A percentile compares a stretch with the other conserved stretches of the same genome.
Conservation (phyloP, 805 yeast species). For the Limtongia smithiae region DNA sequence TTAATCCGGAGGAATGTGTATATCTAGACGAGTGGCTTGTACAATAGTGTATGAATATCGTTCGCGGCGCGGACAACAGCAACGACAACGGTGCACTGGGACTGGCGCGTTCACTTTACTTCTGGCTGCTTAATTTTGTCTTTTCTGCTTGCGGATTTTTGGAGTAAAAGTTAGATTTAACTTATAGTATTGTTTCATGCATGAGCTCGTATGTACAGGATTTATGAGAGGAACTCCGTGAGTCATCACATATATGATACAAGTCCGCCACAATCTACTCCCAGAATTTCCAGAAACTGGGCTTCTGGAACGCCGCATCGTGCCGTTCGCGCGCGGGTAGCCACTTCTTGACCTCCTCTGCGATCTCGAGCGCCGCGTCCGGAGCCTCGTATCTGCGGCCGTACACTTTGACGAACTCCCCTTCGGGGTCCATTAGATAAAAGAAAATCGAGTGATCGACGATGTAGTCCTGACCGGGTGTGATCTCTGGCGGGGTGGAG, state of each 20-base stretch:
- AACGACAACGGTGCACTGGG: too few species aligned
- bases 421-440: slow-evolving; percentile 92
- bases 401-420: slow-evolving; percentile 87
- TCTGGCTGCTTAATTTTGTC: too few species aligned
- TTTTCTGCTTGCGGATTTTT: background rate
- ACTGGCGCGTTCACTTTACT: too few species aligned
- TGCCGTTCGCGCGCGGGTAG: slow-evolving; percentile 46
- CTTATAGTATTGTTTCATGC: too few species aligned
- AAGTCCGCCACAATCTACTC: slow-evolving; percentile 5
- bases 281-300: slow-evolving; percentile 24
- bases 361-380: slow-evolving; percentile 73
- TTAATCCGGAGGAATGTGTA: slow-evolving; percentile 35
- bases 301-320: slow-evolving; percentile 17
- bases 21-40: slow-evolving; percentile 38
- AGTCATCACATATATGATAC: too few species aligned
- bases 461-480: slow-evolving; percentile 92
- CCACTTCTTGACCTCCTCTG: slow-evolving; percentile 69
- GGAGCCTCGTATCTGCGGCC: slow-evolving; percentile 85
- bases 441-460: slow-evolving; percentile 98
- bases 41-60: too few species aligned
- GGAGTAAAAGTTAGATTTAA: background rate
- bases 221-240: too few species aligned
- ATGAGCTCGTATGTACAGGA: background rate
- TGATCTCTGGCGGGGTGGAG: slow-evolving; percentile 92
- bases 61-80: too few species aligned